Evolutionary conservation across 1,139 yeast genomes (phyloP), one percentile per base, ranked within the genome.

Genomic region (Blastobotrys aristatus): DNA sequence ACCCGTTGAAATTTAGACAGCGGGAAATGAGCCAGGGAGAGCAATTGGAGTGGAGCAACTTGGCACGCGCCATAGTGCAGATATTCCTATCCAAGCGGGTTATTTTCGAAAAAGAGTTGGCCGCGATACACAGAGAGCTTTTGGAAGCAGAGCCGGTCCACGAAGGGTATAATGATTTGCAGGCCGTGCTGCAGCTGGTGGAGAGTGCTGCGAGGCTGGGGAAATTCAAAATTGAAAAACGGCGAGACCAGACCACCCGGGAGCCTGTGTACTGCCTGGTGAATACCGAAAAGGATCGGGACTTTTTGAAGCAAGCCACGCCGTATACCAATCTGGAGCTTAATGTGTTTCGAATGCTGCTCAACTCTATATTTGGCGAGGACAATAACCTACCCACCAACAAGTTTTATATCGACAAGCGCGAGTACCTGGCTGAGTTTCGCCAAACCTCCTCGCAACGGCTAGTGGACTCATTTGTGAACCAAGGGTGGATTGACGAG

Each of bases 181-280:
- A 34, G 10, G 36, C 38, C 10, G 38, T 49, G 20, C 27, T 44
- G 40, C 31, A 16, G 21, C 32, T 37, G 7, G 47, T 51, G 11
- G 47, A 43, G 14, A 53, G 49, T n/a, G 46, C 32, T 8, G 33
- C 50, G 13, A 56, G 49, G 3, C 53, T 67, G 41, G 63, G 59
- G 27, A 18, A 20, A 2, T 20, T 20, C 21, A n/a, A 11, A 10
- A 47, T 58, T 24, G 50, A 40, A 11, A 42, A 32, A 18, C 34
- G 48, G 10, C 42, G 55, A 39, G 59, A 57, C 31, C 56, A 57
- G 39, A 38, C 52, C 10, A 7, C n/a, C 13, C 43, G 50, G 7
- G 40, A 41, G 13, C 40, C 43, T 6, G 42, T 43, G 38, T 57
- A 50, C 31, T 47, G 50, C 1, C 33, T 57, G 30, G 48, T 53